Evolutionary conservation across 208 protist genomes (phyloP).

Genomic region (Tritrichomonas musculus): DNA sequence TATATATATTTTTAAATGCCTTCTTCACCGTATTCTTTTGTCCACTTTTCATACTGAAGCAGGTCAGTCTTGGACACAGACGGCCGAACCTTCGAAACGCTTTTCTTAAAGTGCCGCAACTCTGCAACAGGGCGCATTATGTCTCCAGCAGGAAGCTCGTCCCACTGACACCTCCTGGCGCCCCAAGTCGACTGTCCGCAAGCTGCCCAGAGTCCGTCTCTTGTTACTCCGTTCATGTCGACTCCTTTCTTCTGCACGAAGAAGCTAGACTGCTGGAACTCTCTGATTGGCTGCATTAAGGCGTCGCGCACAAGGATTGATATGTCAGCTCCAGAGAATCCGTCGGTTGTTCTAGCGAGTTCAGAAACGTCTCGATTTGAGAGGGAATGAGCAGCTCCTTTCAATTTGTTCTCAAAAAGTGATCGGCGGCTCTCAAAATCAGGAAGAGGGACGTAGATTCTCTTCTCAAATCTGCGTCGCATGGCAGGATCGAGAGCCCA

Average conservation of each 20-base stretch:
- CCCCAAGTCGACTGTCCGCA: neutral
- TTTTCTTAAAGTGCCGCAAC: neutral
- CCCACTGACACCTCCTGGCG: neutral
- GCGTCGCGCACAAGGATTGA: slow-evolving; percentile 46
- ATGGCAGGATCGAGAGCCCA: slow-evolving; percentile 71
- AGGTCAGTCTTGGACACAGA: neutral
- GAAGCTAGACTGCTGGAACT: neutral
- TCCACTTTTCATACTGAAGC: neutral
- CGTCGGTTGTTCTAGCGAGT: slow-evolving; percentile 19
- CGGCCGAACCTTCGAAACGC: neutral
- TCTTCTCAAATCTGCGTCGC: slow-evolving; percentile 63
- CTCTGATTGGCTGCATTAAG: slow-evolving; percentile 51
- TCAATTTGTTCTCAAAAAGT: slow-evolving; percentile 35
- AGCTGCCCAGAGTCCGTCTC: neutral
- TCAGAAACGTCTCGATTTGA: slow-evolving; percentile 34
- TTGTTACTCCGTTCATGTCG: neutral
- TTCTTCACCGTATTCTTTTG: neutral
- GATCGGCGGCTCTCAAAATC: neutral
- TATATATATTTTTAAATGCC: neutral
- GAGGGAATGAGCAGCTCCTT: neutral
- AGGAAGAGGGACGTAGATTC: slow-evolving; percentile 68
- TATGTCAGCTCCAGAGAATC: slow-evolving; percentile 39
- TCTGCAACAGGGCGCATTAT: neutral
- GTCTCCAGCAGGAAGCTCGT: neutral
- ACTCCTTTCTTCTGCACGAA: neutral